A percentile compares a stretch with the other conserved stretches of the same genome.
Evolutionary conservation across 108 stramenopile genomes (phyloP).

Genomic region (Cyclotella atomus): DNA sequence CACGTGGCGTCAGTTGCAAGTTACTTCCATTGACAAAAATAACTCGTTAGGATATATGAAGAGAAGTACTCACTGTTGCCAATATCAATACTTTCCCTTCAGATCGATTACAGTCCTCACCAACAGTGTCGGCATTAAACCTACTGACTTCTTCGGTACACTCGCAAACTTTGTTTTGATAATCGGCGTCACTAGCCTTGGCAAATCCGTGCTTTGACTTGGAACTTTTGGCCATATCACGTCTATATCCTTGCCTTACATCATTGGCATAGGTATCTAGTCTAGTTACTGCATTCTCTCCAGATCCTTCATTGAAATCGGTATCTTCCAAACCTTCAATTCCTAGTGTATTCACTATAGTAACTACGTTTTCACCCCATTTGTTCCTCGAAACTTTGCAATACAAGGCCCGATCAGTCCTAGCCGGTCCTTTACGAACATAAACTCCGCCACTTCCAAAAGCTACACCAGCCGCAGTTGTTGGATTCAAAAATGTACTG

Average conservation of each 20-base stretch:
- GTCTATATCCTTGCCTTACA: slow-evolving; percentile 52
- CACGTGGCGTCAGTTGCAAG: too few relatives aligned
- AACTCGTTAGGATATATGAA: too few relatives aligned
- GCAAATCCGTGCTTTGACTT: slow-evolving; percentile 55
- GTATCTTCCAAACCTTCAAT: slow-evolving; percentile 71
- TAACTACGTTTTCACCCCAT: slow-evolving; percentile 56
- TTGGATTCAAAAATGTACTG: slow-evolving; percentile 86
- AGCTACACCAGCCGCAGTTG: slow-evolving; percentile 86
- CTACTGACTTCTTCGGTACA: slow-evolving; percentile 63
- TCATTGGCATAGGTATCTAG: slow-evolving; percentile 65
- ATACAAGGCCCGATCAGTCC: slow-evolving; percentile 78
- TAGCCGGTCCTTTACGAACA: slow-evolving; percentile 82
- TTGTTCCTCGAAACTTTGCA: slow-evolving; percentile 63
- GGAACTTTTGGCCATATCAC: slow-evolving; percentile 61
- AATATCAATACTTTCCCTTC: slow-evolving; percentile 89
- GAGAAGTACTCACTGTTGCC: slow-evolving; percentile 60
- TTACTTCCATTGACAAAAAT: not conserved
- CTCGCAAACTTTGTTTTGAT: slow-evolving; percentile 66
- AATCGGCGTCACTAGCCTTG: slow-evolving; percentile 65
- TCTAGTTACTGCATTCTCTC: slow-evolving; percentile 51
- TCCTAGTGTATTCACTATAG: slow-evolving; percentile 81
- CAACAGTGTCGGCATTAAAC: slow-evolving; percentile 82
- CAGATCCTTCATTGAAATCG: slow-evolving; percentile 55
- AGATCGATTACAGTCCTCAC: slow-evolving; percentile 79
- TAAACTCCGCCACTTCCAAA: slow-evolving; percentile 87